phyloP scores from a whole-genome alignment of 176 grass and related monocot genomes.

The Oryza coarctata region DNA sequence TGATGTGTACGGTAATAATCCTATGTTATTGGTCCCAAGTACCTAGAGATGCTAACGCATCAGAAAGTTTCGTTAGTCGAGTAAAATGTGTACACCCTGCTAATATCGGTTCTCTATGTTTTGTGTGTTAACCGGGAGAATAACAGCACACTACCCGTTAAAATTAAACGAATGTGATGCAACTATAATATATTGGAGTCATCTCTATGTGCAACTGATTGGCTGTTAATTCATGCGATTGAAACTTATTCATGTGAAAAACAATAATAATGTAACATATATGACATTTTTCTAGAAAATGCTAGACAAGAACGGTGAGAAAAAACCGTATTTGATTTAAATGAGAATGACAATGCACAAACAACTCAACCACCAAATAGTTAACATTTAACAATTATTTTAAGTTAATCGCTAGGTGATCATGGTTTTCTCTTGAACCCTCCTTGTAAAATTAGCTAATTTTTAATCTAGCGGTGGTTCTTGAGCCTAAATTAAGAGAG shows the following conservation, averaged over 20 bases:
- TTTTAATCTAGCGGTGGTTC: no score
- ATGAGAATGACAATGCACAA: no score
- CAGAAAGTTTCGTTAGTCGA: neutral
- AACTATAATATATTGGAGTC: neutral
- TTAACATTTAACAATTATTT: neutral
- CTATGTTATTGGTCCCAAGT: neutral
- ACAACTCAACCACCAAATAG: neutral
- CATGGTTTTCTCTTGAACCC: no score
- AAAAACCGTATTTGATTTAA: neutral
- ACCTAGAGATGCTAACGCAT: constrained; percentile 32
- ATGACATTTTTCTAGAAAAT: neutral
- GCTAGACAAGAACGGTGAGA: neutral
- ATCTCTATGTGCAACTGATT: neutral
- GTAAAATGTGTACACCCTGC: neutral
- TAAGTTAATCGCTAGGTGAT: no score
- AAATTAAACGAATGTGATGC: neutral
- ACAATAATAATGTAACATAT: neutral
- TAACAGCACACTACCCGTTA: neutral
- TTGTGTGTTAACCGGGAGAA: neutral
- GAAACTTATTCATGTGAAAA: neutral
- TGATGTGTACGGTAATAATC: constrained; percentile 14
- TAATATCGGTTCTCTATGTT: neutral
- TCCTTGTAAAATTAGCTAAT: no score
- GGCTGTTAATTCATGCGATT: neutral
- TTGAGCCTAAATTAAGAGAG: no score